A percentile compares a stretch with the other conserved stretches of the same genome.
Evolutionary conservation across 2,329 filamentous ascomycete genomes (phyloP).

Genomic region (Penicillium sp.): DNA sequence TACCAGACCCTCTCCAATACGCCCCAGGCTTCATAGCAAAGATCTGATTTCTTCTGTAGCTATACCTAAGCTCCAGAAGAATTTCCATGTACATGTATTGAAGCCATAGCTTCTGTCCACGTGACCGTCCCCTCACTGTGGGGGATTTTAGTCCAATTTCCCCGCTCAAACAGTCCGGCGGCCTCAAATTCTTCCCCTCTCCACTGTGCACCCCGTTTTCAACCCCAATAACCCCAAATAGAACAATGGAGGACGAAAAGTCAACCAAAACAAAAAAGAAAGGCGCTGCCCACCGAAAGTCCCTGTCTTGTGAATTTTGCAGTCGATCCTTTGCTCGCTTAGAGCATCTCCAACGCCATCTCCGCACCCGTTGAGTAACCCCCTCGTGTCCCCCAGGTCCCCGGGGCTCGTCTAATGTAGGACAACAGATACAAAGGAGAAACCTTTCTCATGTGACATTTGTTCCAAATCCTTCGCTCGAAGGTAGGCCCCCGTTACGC

Average conservation of each 20-base stretch:
- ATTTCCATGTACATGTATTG: neutral
- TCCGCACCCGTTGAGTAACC: conserved; percentile 49
- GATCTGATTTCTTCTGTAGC: neutral
- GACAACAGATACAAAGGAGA: conserved; percentile 47
- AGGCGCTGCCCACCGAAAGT: conserved; percentile 43
- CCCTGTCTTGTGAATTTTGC: conserved; percentile 48
- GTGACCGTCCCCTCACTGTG: conserved; percentile 25
- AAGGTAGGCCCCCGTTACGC: conserved; percentile 31
- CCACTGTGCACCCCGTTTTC: conserved; percentile 20
- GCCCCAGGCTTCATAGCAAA: neutral
- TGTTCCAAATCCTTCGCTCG: conserved; percentile 49
- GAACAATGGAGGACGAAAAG: conserved; percentile 41
- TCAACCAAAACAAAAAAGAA: conserved; percentile 42
- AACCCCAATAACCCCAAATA: conserved; percentile 16
- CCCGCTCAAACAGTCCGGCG: conserved; percentile 29
- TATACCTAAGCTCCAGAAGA: neutral
- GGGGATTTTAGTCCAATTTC: conserved; percentile 30
- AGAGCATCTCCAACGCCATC: conserved; percentile 51
- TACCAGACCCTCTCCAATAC: neutral
- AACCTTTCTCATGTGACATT: conserved; percentile 49
- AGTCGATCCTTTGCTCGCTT: conserved; percentile 48
- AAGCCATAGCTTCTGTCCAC: conserved; percentile 8
- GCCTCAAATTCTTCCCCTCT: conserved; percentile 29
- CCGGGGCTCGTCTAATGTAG: conserved; percentile 23
- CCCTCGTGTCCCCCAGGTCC: conserved; percentile 17